A percentile compares a stretch with the other conserved stretches of the same genome.
Evolutionary conservation across 2,329 filamentous ascomycete genomes (phyloP).

Genomic region (Nigrospora sphaerica): DNA sequence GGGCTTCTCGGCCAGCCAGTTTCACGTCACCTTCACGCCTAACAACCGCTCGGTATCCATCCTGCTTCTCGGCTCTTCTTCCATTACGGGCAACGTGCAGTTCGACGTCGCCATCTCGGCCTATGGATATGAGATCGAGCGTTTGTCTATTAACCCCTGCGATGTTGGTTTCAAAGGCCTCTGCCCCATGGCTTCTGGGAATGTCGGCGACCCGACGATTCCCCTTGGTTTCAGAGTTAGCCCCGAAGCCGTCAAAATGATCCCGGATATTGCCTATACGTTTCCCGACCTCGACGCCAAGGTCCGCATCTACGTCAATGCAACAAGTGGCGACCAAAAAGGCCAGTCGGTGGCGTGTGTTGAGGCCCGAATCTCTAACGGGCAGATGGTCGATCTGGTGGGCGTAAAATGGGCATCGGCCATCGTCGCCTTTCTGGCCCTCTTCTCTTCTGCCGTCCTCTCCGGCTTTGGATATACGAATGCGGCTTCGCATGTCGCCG

Average conservation of each 20-base stretch:
- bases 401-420: slow-evolving; percentile 88
- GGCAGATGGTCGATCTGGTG: slow-evolving; percentile 82
- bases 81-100: slow-evolving; percentile 66
- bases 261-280: slow-evolving; percentile 80
- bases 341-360: slow-evolving; percentile 66
- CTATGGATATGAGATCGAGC: slow-evolving; percentile 64
- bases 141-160: slow-evolving; percentile 63
- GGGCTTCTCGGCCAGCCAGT: slow-evolving; percentile 71
- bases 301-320: slow-evolving; percentile 75
- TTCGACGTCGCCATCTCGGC: slow-evolving; percentile 64
- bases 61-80: slow-evolving; percentile 65
- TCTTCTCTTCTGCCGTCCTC: slow-evolving; percentile 79
- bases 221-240: slow-evolving; percentile 58
- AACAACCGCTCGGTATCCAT: slow-evolving; percentile 57
- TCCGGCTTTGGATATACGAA: slow-evolving; percentile 90
- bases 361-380: slow-evolving; percentile 81
- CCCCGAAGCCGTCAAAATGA: slow-evolving; percentile 45
- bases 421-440: slow-evolving; percentile 75
- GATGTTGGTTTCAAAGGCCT: slow-evolving; percentile 55
- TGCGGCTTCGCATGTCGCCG: slow-evolving; percentile 87
- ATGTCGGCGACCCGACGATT: slow-evolving; percentile 20
- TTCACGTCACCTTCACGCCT: slow-evolving; percentile 67
- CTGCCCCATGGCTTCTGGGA: slow-evolving; percentile 75
- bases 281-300: slow-evolving; percentile 88
- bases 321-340: slow-evolving; percentile 39